Evolutionary conservation across 2,329 filamentous ascomycete species (phyloP).

Genomic region (Pseudonectria buxi): DNA sequence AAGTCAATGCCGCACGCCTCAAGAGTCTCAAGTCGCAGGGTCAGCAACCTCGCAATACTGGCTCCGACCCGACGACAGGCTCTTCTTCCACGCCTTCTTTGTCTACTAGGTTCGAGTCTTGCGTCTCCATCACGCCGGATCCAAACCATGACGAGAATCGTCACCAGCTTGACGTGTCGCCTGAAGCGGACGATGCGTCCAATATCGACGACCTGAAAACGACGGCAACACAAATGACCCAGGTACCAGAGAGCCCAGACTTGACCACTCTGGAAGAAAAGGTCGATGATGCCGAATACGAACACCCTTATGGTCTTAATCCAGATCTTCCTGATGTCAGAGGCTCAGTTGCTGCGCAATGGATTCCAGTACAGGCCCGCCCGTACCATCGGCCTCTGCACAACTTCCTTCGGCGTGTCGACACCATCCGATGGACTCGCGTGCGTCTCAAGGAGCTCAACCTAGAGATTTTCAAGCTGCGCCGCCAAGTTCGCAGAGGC

Average conservation of each 20-base stretch:
- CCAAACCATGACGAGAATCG: no score
- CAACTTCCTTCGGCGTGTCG: constrained; percentile 78
- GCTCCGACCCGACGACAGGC: not conserved
- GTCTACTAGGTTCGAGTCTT: no score
- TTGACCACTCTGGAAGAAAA: constrained; percentile 12
- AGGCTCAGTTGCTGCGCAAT: constrained; percentile 60
- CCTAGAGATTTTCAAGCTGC: constrained; percentile 52
- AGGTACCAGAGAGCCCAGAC: constrained; percentile 6
- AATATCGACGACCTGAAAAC: no score
- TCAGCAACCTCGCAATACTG: constrained; percentile 2
- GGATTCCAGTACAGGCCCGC: constrained; percentile 65
- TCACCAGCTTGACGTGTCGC: no score
- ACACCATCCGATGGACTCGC: constrained; percentile 88
- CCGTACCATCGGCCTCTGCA: constrained; percentile 65
- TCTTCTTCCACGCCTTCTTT: no score
- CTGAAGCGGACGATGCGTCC: no score
- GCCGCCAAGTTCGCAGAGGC: constrained; percentile 66
- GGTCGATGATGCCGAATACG: constrained; percentile 26
- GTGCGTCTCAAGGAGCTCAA: constrained; percentile 37
- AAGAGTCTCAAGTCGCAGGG: constrained; percentile 35
- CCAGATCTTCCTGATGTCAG: constrained; percentile 33
- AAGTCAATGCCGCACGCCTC: constrained; percentile 64
- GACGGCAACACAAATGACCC: constrained; percentile 4
- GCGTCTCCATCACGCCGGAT: no score
- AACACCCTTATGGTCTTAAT: constrained; percentile 31